phyloP scores from a whole-genome alignment of 129 eudicot species.

The Escallonia herrerae region DNA sequence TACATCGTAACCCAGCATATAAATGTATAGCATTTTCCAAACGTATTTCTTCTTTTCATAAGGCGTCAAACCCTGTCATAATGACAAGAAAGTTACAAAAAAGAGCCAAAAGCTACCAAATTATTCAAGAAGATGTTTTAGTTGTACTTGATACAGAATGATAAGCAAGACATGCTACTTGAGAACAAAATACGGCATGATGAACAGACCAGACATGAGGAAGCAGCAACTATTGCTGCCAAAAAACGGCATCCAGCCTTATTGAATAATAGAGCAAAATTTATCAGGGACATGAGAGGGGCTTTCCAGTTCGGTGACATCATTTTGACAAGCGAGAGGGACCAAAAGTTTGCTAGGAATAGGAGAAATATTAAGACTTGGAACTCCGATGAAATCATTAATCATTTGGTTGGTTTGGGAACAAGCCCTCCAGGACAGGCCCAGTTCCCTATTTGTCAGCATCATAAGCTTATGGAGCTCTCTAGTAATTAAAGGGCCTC shows the following conservation, averaged over 20 bases:
- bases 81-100: conserved; percentile 6
- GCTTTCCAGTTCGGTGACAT: too few species aligned
- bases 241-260: not conserved
- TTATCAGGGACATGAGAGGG: not conserved
- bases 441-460: too few species aligned
- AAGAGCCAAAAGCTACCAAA: not conserved
- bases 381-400: too few species aligned
- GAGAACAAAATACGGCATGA: not conserved
- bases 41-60: conserved; percentile 99
- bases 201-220: not conserved
- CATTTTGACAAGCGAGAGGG: too few species aligned
- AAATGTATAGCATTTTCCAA: conserved; percentile 98
- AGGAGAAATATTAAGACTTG: too few species aligned
- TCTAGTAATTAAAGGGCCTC: too few species aligned
- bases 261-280: not conserved
- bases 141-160: not conserved
- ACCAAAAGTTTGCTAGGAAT: too few species aligned
- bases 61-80: conserved; percentile 74
- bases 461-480: too few species aligned
- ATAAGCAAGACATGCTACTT: not conserved
- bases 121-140: not conserved
- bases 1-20: conserved; percentile 97
- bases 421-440: too few species aligned
- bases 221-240: not conserved
- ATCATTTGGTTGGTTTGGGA: too few species aligned